Conservation (phyloP, 2,329 filamentous ascomycete species). For the Phaeosphaeriaceae sp. region DNA sequence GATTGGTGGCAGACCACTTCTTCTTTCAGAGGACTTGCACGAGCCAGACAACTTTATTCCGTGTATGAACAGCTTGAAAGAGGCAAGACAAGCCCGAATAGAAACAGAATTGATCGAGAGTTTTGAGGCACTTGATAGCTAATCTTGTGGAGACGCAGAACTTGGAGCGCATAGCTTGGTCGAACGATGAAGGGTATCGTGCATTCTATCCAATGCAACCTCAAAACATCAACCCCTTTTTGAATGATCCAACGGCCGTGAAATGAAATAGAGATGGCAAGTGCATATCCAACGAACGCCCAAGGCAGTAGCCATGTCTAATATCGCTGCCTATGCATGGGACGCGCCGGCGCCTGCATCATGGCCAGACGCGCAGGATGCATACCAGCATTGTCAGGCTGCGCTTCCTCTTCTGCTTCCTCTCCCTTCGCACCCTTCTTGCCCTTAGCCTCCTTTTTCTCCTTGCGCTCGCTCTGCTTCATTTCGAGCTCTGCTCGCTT, state of each 20-base stretch:
- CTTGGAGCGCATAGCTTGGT: not conserved
- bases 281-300: not conserved
- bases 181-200: constrained; percentile 1
- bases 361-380: constrained; percentile 48
- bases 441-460: constrained; percentile 46
- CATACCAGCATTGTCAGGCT: constrained; percentile 39
- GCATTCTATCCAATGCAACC: constrained; percentile 1
- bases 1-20: constrained; percentile 10
- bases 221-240: not conserved
- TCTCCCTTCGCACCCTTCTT: constrained; percentile 28
- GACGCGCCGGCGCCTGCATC: constrained; percentile 35
- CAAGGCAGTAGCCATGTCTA: constrained; percentile 7
- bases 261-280: not conserved
- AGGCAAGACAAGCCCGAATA: too few species aligned
- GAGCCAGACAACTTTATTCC: too few species aligned
- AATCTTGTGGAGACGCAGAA: not conserved
- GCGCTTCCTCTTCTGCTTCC: constrained; percentile 23
- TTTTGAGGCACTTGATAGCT: too few species aligned
- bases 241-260: not conserved
- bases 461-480: constrained; percentile 50
- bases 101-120: too few species aligned
- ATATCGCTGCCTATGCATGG: constrained; percentile 30
- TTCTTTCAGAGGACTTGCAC: too few species aligned
- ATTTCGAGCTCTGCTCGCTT: constrained; percentile 52
- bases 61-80: too few species aligned